These are phyloP conservation scores for Plasmodium malariae DNA, from an alignment of 169 alveolate species.

Conservation along the genomic window DNA sequence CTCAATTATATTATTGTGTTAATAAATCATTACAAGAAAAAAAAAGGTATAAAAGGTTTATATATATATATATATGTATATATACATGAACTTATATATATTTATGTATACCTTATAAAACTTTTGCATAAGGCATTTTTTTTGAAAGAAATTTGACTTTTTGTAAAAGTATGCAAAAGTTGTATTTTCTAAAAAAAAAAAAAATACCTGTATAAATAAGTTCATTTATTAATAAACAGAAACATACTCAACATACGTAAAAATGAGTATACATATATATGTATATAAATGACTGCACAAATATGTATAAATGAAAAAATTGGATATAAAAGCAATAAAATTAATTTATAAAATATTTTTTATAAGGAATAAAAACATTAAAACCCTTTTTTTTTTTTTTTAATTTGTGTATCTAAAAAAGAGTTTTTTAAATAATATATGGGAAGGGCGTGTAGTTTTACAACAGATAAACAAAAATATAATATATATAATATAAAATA, in stretches of 20 bases:
- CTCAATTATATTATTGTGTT: conserved; percentile 27
- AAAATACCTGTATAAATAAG: not conserved
- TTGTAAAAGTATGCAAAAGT: conserved; percentile 6
- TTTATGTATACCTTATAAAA: not conserved
- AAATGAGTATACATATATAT: conserved; percentile 18
- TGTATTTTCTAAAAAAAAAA: not conserved
- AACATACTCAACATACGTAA: conserved; percentile 1
- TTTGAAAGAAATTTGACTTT: conserved; percentile 12
- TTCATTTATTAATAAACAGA: conserved; percentile 26
- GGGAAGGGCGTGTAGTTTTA: not conserved
- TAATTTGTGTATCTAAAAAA: not conserved
- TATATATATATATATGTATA: conserved; percentile 8
- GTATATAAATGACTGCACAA: conserved; percentile 2
- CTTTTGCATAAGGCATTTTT: conserved; percentile 12
- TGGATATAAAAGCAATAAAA: conserved; percentile 24
- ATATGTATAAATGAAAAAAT: conserved; percentile 4
- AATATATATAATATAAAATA: too few relatives aligned
- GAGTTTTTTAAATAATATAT: not conserved
- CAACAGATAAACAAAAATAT: not conserved
- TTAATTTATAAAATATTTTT: conserved; percentile 44
- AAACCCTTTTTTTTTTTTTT: not conserved
- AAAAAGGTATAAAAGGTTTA: conserved; percentile 22
- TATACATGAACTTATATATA: conserved; percentile 5
- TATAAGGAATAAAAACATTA: conserved; percentile 12
- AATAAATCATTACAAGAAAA: conserved; percentile 50